A percentile compares a stretch with the other conserved stretches of the same genome.
Conservation (phyloP, 306 rosid genomes). For the Vicia sativa region DNA sequence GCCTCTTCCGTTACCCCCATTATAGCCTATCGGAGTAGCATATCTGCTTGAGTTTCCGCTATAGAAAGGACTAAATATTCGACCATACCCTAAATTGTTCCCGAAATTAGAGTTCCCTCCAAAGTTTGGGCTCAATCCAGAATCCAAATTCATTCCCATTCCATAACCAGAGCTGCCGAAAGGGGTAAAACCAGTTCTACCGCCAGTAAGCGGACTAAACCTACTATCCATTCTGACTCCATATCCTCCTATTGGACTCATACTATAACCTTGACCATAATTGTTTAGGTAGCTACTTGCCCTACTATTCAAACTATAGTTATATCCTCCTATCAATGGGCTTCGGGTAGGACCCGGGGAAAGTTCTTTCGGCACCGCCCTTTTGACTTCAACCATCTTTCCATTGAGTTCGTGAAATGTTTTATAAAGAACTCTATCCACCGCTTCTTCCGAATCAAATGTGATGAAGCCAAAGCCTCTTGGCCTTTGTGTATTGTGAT, state of each 20-base stretch:
- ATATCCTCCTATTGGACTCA: conserved; percentile 81
- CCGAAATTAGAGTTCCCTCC: conserved; percentile 74
- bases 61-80: conserved; percentile 75
- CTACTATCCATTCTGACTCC: conserved; percentile 89
- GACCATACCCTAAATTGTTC: conserved; percentile 77
- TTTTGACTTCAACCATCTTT: conserved; percentile 96
- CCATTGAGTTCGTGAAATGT: conserved; percentile 95
- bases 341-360: conserved; percentile 82
- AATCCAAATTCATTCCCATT: conserved; percentile 76
- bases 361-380: conserved; percentile 97
- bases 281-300: conserved; percentile 72
- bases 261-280: conserved; percentile 77
- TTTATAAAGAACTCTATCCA: conserved; percentile 84
- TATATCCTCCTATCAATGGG: conserved; percentile 82
- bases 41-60: conserved; percentile 72
- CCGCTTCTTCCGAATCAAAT: conserved; percentile 90
- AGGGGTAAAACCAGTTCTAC: conserved; percentile 77
- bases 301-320: conserved; percentile 79
- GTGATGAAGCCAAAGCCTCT: conserved; percentile 99
- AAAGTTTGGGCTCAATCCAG: conserved; percentile 72
- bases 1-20: conserved; percentile 65
- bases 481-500: conserved; percentile 98
- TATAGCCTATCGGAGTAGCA: conserved; percentile 82
- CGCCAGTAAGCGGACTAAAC: conserved; percentile 69
- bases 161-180: conserved; percentile 73